Evolutionary conservation across 139 green algal species (phyloP).

Genomic region (Zygnema circumcarinatum): DNA sequence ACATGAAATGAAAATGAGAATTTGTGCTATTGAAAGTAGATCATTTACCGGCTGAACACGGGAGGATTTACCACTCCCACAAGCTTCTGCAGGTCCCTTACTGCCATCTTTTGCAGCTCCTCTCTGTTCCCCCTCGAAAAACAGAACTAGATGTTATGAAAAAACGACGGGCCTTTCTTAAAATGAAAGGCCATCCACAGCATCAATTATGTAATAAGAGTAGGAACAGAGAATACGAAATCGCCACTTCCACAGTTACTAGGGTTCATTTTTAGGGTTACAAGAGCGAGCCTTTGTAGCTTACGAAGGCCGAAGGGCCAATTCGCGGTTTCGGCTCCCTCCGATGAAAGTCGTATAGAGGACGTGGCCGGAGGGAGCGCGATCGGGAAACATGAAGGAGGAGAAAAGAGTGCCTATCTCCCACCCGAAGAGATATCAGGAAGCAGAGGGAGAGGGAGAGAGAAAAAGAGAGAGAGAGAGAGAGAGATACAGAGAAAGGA

Average conservation of each 20-base stretch:
- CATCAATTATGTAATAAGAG: no score
- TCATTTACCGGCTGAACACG: constrained; percentile 40
- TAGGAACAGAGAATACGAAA: no score
- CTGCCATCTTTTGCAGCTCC: constrained; percentile 40
- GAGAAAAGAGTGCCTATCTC: constrained; percentile 56
- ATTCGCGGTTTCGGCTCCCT: constrained; percentile 25
- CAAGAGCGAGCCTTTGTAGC: no score
- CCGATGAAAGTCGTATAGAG: constrained; percentile 58
- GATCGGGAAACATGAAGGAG: constrained; percentile 57
- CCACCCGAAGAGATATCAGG: background rate
- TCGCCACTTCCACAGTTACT: no score
- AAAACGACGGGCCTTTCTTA: background rate
- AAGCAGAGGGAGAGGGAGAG: background rate
- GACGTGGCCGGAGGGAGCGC: constrained; percentile 38
- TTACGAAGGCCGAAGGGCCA: constrained; percentile 20
- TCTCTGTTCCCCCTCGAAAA: constrained; percentile 54
- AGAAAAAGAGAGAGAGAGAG: background rate
- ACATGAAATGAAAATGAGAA: no score
- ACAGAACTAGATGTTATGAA: background rate
- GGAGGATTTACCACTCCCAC: constrained; percentile 42
- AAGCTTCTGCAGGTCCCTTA: constrained; percentile 45
- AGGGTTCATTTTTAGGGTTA: no score
- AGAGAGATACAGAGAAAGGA: background rate
- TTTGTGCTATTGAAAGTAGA: no score
- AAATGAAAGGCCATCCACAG: no score